These are phyloP conservation scores for Oryza glumipatula DNA, from an alignment of 176 grass and related monocot species.

Conservation along the genomic window DNA sequence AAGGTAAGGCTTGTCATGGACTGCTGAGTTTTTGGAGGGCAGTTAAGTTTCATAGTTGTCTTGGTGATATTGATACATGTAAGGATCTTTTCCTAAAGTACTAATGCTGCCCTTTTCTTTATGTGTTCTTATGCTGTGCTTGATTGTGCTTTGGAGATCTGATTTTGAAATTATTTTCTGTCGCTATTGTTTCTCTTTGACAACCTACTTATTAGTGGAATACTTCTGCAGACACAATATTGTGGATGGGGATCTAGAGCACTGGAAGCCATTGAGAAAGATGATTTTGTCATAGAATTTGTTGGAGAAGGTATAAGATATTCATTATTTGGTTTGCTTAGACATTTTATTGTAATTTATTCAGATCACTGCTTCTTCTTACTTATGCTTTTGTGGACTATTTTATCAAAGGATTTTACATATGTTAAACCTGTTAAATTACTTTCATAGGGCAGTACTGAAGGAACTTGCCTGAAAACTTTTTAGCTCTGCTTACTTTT, in stretches of 20 bases:
- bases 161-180: neutral
- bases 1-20: slow-evolving; percentile 58
- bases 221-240: slow-evolving; percentile 63
- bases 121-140: slow-evolving; percentile 1
- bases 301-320: slow-evolving; percentile 89
- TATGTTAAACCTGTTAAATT: slow-evolving; percentile 6
- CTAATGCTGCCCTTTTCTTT: neutral
- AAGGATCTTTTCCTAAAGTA: neutral
- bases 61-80: neutral
- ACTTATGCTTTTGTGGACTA: slow-evolving; percentile 12
- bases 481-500: neutral
- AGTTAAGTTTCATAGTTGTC: neutral
- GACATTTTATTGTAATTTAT: neutral
- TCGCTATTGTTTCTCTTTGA: neutral
- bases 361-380: slow-evolving; percentile 2
- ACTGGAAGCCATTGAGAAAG: slow-evolving; percentile 72
- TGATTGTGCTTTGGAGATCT: neutral
- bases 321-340: slow-evolving; percentile 28
- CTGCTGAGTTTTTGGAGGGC: neutral
- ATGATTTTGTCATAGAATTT: slow-evolving; percentile 94
- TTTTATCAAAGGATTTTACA: neutral
- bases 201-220: neutral
- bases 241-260: slow-evolving; percentile 85
- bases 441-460: neutral
- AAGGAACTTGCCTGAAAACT: neutral